These are phyloP conservation scores for Phoma sp. DNA, from an alignment of 2,329 filamentous ascomycete genomes.

Conservation along the genomic window DNA sequence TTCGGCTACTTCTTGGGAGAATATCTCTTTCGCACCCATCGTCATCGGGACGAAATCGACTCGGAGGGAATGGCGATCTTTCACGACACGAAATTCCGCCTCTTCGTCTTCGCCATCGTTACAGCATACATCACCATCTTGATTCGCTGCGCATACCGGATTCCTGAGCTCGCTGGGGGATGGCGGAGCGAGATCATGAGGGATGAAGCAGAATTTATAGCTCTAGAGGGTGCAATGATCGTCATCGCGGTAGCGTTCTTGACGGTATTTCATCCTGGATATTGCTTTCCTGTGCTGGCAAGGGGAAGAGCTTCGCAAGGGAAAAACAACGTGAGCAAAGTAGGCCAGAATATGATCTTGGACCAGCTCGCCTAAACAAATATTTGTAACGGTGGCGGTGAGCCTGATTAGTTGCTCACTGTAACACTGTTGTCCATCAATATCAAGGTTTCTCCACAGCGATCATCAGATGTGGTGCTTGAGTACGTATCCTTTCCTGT, in stretches of 20 bases:
- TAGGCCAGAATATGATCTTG: too few species aligned
- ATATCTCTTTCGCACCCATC: conserved; percentile 35
- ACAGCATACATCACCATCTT: conserved; percentile 54
- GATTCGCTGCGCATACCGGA: conserved; percentile 55
- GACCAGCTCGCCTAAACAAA: too few species aligned
- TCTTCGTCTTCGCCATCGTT: conserved; percentile 37
- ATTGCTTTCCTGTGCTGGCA: conserved; percentile 31
- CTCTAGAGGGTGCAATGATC: conserved; percentile 60
- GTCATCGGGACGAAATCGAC: conserved; percentile 22
- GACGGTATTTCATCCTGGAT: conserved; percentile 55
- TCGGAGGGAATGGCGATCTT: conserved; percentile 19
- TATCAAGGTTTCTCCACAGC: too few species aligned
- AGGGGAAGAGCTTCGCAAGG: too few species aligned
- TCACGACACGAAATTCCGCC: conserved; percentile 20
- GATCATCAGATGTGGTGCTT: too few species aligned
- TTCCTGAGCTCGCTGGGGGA: conserved; percentile 54
- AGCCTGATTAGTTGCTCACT: too few species aligned
- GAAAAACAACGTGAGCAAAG: too few species aligned
- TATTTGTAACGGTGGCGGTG: too few species aligned
- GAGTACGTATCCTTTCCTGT: too few species aligned
- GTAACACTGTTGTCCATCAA: too few species aligned
- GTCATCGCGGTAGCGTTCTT: conserved; percentile 51
- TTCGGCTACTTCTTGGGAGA: conserved; percentile 53
- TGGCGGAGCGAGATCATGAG: conserved; percentile 54
- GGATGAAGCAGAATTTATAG: conserved; percentile 55